Evolutionary conservation across 768 basidiomycete genomes (phyloP), one percentile per base, ranked within the genome.

Genomic region (Boletellus ananas): DNA sequence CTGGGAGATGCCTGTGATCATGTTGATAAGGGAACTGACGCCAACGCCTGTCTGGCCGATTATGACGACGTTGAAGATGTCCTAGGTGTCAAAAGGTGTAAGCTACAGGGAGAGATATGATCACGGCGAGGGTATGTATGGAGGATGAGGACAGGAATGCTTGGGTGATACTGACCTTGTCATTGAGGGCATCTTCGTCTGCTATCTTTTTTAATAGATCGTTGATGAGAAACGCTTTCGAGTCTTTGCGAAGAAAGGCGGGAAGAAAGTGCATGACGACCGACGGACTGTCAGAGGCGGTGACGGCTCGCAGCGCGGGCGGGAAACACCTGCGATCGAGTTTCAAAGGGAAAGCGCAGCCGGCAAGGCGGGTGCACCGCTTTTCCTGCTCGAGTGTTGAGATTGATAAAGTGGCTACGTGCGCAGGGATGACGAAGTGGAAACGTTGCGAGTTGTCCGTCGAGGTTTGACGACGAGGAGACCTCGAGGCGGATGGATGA

Each of bases 1-100:
- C 10, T 52, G 40, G 8, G 54, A 14, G 11, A n/a, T 6, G 34
- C 56, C 51, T 4, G 54, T 59, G 47, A 75, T 55, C 62, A 73
- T 59, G 56, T 75, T 76, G 53, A 74, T 57, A 35, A 76, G 55
- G 12, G 72, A 73, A 52, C 75, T 76, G 49, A 68, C 72, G 21
- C 70, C 69, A 42, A 64, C 50, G 42, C 64, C 64, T 1, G 65
- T 67, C 51, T 65, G 63, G 7, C 64, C 65, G 51, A 67, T 66
- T 16, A 67, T 17, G 49, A 65, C 56, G 51, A 65, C 52, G 51
- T 65, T 65, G 55, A 64, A 65, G 52, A 60, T 44, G 54, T 64
- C 58, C 63, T 64, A 41, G 12, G 21, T 23, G 43, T 40, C 25
- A 36, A 18, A 16, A 17, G 16, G 39, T 27, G 48, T 51, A 23